Evolutionary conservation across 305 asterid genomes (phyloP), one percentile per base, ranked within the genome.

Genomic region (Euphrasia arctica): DNA sequence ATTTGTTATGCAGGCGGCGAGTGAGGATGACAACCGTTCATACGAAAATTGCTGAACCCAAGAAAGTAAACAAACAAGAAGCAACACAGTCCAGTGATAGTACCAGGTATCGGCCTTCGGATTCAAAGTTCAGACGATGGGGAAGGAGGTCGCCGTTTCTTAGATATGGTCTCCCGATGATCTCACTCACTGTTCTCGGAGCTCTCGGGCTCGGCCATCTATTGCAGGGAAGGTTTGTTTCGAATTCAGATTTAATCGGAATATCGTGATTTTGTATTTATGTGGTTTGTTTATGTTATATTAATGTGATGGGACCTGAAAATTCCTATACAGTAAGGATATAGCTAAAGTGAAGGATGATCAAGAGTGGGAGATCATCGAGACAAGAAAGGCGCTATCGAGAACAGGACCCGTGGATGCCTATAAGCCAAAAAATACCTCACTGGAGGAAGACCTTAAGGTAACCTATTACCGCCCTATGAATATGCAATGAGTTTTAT

Each of bases 401-500:
- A 80, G 91, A 75, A 78, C 86, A 9, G 97, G 97, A 63, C 98
- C 93, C 15, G 77, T 85, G 48, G 73, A 75, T 64, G 90, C 96
- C 39, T 92, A 89, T 69, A 85, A 87, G 47, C 98, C 97, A 51
- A 89, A 82, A 78, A 85, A 76, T 51, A 80, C 74, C 45, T 85
- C 94, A 1, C 72, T 89, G 60, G 97, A 92, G 66, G 97, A 92
- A 79, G 98, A 92, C 72, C 81, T 92, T 36, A 82, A 84, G 97
- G 98, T 85, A 72, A 67, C 8, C 13, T 57, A 57, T 57, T 29
- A 11, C n/a, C 31, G 4, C 12, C 32, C 32, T 48, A 55, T 60
- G 58, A 43, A 43, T 12, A 12, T 39, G 15, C 54, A 13, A 25
- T 25, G 27, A 25, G 27, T 25, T 25, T 25, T 25, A 25, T 25